Conservation (phyloP, 2,329 filamentous ascomycete genomes). For the Cladophialophora immunda region DNA sequence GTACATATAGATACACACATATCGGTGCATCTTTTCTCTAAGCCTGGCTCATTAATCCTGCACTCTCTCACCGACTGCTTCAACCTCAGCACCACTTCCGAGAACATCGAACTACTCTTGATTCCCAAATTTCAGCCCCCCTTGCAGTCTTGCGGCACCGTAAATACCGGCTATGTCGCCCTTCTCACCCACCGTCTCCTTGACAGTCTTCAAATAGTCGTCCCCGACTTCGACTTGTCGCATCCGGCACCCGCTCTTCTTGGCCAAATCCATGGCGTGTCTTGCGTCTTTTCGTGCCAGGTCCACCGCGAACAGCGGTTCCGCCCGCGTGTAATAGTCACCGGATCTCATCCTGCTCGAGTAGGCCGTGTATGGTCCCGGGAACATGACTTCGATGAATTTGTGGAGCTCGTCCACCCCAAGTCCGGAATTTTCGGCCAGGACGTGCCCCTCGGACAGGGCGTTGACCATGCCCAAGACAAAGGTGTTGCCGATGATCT, state of each 20-base stretch:
- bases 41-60: neutral
- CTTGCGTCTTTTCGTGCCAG: constrained; percentile 82
- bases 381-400: constrained; percentile 77
- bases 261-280: constrained; percentile 75
- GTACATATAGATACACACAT: neutral
- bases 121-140: constrained; percentile 78
- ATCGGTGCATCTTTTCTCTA: neutral
- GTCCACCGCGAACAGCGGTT: constrained; percentile 83
- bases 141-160: constrained; percentile 77
- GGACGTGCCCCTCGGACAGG: constrained; percentile 77
- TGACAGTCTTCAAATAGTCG: constrained; percentile 72
- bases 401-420: constrained; percentile 74
- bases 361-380: constrained; percentile 78
- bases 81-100: neutral
- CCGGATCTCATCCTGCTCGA: constrained; percentile 76
- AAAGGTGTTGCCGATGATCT: constrained; percentile 88
- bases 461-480: constrained; percentile 83
- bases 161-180: constrained; percentile 87
- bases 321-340: constrained; percentile 77
- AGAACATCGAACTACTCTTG: constrained; percentile 39
- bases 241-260: constrained; percentile 68
- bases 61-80: neutral
- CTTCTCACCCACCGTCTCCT: constrained; percentile 56
- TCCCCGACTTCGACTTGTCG: constrained; percentile 73
- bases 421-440: constrained; percentile 82